Base-by-base conservation (phyloP, 495 filamentous ascomycete species). In the Penicillium flavigenum region DNA sequence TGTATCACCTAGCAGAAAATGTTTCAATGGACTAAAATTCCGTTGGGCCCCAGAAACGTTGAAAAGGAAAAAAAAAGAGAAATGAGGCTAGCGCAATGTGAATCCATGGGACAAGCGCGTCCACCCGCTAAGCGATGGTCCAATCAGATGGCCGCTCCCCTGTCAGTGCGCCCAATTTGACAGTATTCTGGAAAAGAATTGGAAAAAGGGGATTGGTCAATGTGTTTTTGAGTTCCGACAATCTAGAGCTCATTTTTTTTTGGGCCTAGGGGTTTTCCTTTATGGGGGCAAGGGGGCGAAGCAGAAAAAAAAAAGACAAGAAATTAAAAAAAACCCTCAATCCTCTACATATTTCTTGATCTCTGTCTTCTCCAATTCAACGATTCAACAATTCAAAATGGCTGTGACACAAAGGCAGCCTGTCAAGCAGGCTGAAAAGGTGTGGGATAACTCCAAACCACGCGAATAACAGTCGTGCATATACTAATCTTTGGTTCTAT, bases 181-280 rank as follows among this genome's bases (percentile, higher is more conserved):
- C 53, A 55, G 53, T 47, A 9, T 55, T 55, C 53, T 55, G 43
- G 53, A 55, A 55, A 45, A 47, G 16, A 47, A 7, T 47, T 47
- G 10, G 53, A 47, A 46, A 47, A 55, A 55, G 29, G 20, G 10
- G 43, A 39, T 55, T 46, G 34, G 53, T 42, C 39, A 19, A 39
- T 39, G 32, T 38, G 2, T 12, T 38, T 29, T 38, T 14, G 31
- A 26, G 9, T 47, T 16, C 42, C 43, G 52, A 34, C 36, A 36
- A 38, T 47, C 52, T 55, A 54, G 52, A 46, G 43, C 52, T 39
- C 22, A 16, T 36, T 53, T 44, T 14, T 45, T 54, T 46, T 46
- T 12, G 42, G 46, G 42, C 19, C 31, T 38, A 55, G 43, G 27
- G 52, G 43, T 39, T 47, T 39, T 47, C 27, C 20, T 47, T 47